Evolutionary conservation across 1,284 basidiomycete species (phyloP).

Genomic region (Inonotus hispidus): DNA sequence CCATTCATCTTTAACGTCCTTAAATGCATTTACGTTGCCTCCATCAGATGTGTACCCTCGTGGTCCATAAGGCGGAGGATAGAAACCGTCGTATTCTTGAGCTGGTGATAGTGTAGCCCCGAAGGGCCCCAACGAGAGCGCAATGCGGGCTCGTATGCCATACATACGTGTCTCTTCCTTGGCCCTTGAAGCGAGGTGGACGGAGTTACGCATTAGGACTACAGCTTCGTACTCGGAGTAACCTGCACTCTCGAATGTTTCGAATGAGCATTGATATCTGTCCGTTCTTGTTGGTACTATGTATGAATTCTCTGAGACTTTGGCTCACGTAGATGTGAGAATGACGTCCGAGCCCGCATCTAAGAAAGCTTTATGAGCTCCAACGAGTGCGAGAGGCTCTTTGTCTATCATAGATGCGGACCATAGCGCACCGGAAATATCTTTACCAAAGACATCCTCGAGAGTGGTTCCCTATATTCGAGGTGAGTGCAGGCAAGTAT

Average conservation of each 20-base stretch:
- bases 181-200: conserved; percentile 48
- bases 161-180: conserved; percentile 29
- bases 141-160: conserved; percentile 37
- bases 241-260: conserved; percentile 50
- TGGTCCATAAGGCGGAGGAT: conserved; percentile 73
- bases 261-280: conserved; percentile 62
- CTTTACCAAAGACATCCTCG: conserved; percentile 47
- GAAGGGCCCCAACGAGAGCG: conserved; percentile 70
- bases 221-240: conserved; percentile 40
- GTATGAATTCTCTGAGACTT: background rate
- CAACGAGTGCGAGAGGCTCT: conserved; percentile 46
- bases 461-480: conserved; percentile 57
- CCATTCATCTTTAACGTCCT: conserved; percentile 23
- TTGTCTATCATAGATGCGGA: conserved; percentile 54
- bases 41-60: conserved; percentile 31
- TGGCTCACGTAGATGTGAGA: conserved; percentile 53
- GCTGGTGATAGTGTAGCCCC: conserved; percentile 63
- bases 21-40: conserved; percentile 41
- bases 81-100: conserved; percentile 71
- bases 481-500: too few species aligned
- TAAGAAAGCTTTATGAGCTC: conserved; percentile 56
- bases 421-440: conserved; percentile 62
- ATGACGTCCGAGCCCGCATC: conserved; percentile 56
- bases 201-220: conserved; percentile 48
- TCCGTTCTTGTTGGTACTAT: background rate